Evolutionary conservation across 352 stramenopile genomes (phyloP), one percentile per base, ranked within the genome.

Genomic region (Thraustochytrium striatum): DNA sequence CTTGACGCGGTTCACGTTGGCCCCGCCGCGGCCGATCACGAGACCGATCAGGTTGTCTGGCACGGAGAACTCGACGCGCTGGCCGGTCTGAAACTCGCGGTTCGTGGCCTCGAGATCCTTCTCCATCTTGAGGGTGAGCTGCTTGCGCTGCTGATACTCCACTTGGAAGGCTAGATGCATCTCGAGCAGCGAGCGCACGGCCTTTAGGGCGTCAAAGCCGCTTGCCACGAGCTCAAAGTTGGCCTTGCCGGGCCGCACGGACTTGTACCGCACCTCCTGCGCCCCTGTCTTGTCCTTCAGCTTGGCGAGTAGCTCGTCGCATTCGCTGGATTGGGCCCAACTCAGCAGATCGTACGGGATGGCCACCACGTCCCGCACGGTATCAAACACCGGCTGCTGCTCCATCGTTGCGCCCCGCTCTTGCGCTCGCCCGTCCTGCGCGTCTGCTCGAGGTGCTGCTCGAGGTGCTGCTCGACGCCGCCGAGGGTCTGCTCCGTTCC

Each of bases 11-110:
- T 52, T 70, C 30, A 80, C 25, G 58, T 47, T 52, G 19, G 33
- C 70, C 16, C 70, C 70, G 28, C 70, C 70, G 21, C 79, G 79
- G 57, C 70, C 70, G 28, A 80, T 80, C 16, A 80, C 70, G 5
- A 80, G 58, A 7, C 70, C 70, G 57, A 69, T 72, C 0, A 80
- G 55, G 5, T 1, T 50, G 19, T 80, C 70, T 16, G 55, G 55
- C n/a, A 80, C 57, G 21, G 70, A 69, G 57, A 80, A 80, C 41
- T 69, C 70, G 1, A 80, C 70, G 38, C 58, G 53, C 28, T 80
- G 55, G 2, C 65, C 65, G 35, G 38, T 38, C 57, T 72, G 28
- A 28, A 80, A 80, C 58, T 80, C 58, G 0, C 25, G 57, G 32
- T 70, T 80, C 5, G 55, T 69, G 0, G 70, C 55, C 33, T 57